Base-by-base conservation (phyloP, 2,329 filamentous ascomycete genomes). In the Fusarium sp. region DNA sequence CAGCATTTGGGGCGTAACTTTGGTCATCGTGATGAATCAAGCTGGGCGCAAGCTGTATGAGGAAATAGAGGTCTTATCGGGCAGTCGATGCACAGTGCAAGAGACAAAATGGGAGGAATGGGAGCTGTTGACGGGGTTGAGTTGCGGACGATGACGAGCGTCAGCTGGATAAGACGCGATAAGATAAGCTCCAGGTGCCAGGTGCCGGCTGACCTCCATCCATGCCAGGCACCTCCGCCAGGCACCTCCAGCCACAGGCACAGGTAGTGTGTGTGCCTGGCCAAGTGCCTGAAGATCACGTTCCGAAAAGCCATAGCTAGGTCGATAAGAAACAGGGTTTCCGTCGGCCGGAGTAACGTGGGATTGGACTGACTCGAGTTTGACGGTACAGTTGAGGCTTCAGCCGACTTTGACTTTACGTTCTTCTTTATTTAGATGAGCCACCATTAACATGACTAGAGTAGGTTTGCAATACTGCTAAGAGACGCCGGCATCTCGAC, bases 1-100 rank as follows among this genome's bases (percentile, higher is more conserved):
- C 70, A 86, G 79, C 76, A 84, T 85, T 22, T 85, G 83, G 70
- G 85, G 80, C 2, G 86, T 85, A 72, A 86, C 83, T 69, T 82
- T 83, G 52, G 84, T 86, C 87, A 88, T 88, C 69, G 57, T 73
- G 63, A 27, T 7, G 10, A 63, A 52, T 60, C 37, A 33, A 72
- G 40, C 52, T 61, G 17, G 50, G 58, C 40, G 38, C 56, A 61
- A 74, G 67, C 64, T 73, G 71, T 7, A 45, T 30, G 37, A 50
- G 14, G 30, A 40, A 47, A 33, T 17, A 38, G 33, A 32, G n/a
- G 10, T n/a, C 54, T 62, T 54, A n/a, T 35, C 25, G 35, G 60
- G 15, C 8, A 27, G 15, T 22, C 15, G 27, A n/a, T 62, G 25
- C 33, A 45, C 12, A 38, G 62, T 30, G 56, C 60, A 56, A 64